A percentile compares a stretch with the other conserved stretches of the same genome.
Evolutionary conservation across 352 stramenopile genomes (phyloP).

Genomic region (Phytophthora podocarpi): DNA sequence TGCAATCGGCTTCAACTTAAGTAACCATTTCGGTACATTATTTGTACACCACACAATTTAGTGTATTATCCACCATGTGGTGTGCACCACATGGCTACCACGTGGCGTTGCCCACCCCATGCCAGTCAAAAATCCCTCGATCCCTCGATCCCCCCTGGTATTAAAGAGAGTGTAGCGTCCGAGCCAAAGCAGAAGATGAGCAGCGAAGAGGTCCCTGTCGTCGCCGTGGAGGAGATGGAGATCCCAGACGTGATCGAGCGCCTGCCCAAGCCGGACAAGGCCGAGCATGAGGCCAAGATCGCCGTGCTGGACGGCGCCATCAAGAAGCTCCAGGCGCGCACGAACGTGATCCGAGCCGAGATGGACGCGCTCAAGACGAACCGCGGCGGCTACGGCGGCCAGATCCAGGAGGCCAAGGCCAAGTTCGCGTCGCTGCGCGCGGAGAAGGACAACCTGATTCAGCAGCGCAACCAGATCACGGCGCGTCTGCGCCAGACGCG

Average conservation of each 20-base stretch:
- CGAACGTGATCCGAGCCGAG: conserved; percentile 68
- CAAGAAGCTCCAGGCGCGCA: conserved; percentile 91
- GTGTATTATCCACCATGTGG: too few species aligned
- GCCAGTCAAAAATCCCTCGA: conserved; percentile 24
- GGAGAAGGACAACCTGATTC: conserved; percentile 88
- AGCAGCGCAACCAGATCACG: conserved; percentile 82
- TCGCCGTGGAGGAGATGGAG: conserved; percentile 42
- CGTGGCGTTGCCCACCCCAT: too few species aligned
- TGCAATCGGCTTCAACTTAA: too few species aligned
- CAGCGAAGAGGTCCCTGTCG: conserved; percentile 14
- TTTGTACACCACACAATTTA: too few species aligned
- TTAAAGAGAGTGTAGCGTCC: not conserved
- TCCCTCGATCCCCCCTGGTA: too few species aligned
- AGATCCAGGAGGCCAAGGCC: conserved; percentile 90
- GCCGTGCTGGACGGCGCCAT: conserved; percentile 89
- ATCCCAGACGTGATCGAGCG: conserved; percentile 84
- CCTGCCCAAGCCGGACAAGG: conserved; percentile 89
- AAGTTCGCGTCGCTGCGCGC: conserved; percentile 81
- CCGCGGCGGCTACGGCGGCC: conserved; percentile 80
- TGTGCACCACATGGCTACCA: too few species aligned
- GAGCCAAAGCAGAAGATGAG: conserved; percentile 25
- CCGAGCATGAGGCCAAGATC: conserved; percentile 88
- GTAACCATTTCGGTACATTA: too few species aligned
- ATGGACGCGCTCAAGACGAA: conserved; percentile 86
- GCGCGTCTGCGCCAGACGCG: conserved; percentile 84